Evolutionary conservation across 495 filamentous ascomycete genomes (phyloP).

Genomic region (Lasiosphaeris hirsuta): DNA sequence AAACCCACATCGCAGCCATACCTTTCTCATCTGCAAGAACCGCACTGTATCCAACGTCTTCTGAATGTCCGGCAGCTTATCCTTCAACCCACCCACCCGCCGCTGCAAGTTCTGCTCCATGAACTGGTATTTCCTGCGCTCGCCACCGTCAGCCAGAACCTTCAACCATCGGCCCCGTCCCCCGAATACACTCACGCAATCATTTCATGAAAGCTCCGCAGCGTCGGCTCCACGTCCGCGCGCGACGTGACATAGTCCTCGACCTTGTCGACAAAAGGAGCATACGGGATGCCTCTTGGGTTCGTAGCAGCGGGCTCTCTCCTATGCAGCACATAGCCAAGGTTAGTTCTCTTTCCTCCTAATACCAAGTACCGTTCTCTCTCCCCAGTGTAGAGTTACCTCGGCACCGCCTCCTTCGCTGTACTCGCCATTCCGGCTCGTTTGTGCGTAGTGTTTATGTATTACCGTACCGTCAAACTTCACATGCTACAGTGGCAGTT

Average conservation of each 20-base stretch:
- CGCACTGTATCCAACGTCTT: constrained; percentile 94
- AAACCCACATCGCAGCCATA: constrained; percentile 21
- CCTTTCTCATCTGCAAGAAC: constrained; percentile 72
- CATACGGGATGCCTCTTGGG: constrained; percentile 87
- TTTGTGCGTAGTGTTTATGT: no score
- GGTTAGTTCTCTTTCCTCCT: background rate
- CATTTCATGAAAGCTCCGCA: constrained; percentile 97
- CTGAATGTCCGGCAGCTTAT: constrained; percentile 95
- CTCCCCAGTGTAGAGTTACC: constrained; percentile 15
- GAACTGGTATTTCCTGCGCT: constrained; percentile 88
- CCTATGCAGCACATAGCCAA: constrained; percentile 19
- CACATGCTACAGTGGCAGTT: background rate
- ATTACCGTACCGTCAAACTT: background rate
- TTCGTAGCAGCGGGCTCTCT: constrained; percentile 64
- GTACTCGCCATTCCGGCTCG: constrained; percentile 28
- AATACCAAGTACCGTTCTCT: background rate
- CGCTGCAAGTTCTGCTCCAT: constrained; percentile 93
- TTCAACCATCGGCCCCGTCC: background rate
- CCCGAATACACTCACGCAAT: constrained; percentile 63
- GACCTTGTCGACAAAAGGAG: constrained; percentile 95
- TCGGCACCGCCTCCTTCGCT: constrained; percentile 29
- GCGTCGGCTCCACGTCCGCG: constrained; percentile 80
- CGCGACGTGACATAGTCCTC: constrained; percentile 88
- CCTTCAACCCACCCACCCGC: constrained; percentile 75
- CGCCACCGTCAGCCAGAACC: constrained; percentile 1